These are phyloP conservation scores for Fremontodendron californicum DNA, from an alignment of 345 rosid species.

Conservation along the genomic window DNA sequence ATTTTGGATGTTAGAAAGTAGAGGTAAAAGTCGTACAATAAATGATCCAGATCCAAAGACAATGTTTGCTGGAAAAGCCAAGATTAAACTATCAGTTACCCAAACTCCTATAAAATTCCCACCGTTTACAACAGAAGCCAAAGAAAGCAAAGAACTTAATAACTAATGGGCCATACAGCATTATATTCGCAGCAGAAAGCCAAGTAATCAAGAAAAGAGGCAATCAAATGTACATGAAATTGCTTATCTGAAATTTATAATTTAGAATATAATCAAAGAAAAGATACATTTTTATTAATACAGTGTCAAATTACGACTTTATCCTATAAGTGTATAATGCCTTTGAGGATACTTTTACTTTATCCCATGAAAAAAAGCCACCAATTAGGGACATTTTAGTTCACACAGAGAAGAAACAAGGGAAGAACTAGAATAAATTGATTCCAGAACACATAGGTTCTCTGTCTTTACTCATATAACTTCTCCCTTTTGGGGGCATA, in stretches of 20 bases:
- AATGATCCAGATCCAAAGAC: conserved; percentile 76
- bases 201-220: background rate
- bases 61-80: conserved; percentile 55
- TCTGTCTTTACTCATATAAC: background rate
- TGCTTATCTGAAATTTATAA: background rate
- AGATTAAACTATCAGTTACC: conserved; percentile 11
- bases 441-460: background rate
- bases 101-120: conserved; percentile 1
- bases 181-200: background rate
- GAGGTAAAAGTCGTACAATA: conserved; percentile 56
- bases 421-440: background rate
- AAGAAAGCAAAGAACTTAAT: background rate
- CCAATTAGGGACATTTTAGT: background rate
- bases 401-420: background rate
- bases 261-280: background rate
- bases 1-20: conserved; percentile 29
- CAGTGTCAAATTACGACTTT: background rate
- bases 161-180: background rate
- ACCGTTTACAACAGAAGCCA: background rate
- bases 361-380: background rate
- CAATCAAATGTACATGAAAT: background rate
- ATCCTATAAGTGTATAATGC: background rate
- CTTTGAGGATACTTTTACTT: background rate
- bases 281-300: background rate
- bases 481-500: background rate